Base-by-base conservation (phyloP, 129 eudicot genomes). In the Helichrysum umbraculigerum region DNA sequence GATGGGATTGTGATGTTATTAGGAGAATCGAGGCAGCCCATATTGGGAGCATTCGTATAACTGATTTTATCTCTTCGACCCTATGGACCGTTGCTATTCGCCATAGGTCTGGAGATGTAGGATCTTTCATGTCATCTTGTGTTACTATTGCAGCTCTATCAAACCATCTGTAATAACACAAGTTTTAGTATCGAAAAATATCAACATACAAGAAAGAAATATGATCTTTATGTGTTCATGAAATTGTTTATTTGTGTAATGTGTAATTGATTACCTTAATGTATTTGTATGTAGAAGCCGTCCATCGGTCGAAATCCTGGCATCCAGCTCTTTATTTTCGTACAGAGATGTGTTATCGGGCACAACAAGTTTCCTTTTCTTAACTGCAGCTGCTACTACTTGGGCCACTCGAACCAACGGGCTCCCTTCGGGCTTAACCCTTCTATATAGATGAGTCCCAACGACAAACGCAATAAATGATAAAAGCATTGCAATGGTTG, bases 21-120 rank as follows among this genome's bases (percentile, higher is more conserved):
- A 81, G 76, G 39, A 93, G 86, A 54, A 93, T 91, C 3, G 91
- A 85, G 8, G 96, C 88, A 0, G 91, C 87, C 97, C 96, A 93
- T 16, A 93, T 88, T 11, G 98, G 98, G 22, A 87, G 50, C 81
- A 93, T 70, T 29, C 98, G 79, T 37, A 93, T 79, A 39, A 93
- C 80, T 15, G 88, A 86, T 69, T 93, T 93, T 47, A 93, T 80
- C 85, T 93, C 98, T 75, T 93, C 98, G 8, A 91, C 87, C 77
- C 98, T 77, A 72, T 93, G 98, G 73, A 93, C 91, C 0, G 98
- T 93, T 1, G 93, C 87, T 54, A 93, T 75, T 16, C 87, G 84
- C 98, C 98, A 93, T 16, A 86, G 85, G 69, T 93, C 87, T 32
- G 96, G 96, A 21, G 81, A 47, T 57, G 58, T 59, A 37, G 91